Percentiles rank a stretch among this genome's conserved stretches.
These are phyloP conservation scores for Blastocystis sp. DNA, from an alignment of 352 stramenopile species.

Conservation along the genomic window DNA sequence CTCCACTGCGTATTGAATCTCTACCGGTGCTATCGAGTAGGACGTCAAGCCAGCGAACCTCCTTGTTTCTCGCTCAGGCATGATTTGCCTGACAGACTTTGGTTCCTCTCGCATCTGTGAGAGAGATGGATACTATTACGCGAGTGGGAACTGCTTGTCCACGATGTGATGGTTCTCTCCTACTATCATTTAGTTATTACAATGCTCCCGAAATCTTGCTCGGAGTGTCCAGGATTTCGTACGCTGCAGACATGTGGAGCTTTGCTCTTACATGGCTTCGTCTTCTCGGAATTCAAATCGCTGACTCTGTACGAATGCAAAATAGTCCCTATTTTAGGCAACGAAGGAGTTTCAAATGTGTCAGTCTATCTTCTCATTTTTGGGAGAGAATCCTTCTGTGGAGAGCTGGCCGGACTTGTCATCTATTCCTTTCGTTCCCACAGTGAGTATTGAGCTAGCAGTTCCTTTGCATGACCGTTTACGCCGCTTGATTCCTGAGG, in stretches of 20 bases:
- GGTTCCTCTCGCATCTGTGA: neutral
- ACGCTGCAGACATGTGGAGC: slow-evolving; percentile 7
- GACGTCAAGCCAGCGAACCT: slow-evolving; percentile 51
- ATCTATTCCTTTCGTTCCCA: neutral
- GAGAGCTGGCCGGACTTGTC: neutral
- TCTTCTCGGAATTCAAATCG: neutral
- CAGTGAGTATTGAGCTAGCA: neutral
- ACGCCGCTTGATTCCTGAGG: neutral
- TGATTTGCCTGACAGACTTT: slow-evolving; percentile 26
- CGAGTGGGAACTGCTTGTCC: neutral
- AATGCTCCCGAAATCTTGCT: slow-evolving; percentile 49
- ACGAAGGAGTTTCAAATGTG: slow-evolving; percentile 23
- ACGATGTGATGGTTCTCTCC: neutral
- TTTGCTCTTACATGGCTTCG: slow-evolving; percentile 36
- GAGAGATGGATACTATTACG: neutral
- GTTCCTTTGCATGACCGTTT: neutral
- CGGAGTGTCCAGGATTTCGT: neutral
- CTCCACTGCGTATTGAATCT: neutral
- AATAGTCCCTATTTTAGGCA: neutral
- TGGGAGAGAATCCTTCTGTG: neutral
- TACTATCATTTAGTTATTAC: neutral
- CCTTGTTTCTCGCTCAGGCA: neutral
- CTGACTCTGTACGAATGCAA: neutral
- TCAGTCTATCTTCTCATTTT: slow-evolving; percentile 19
- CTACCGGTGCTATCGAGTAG: neutral